Percentiles rank a stretch among this genome's conserved stretches.
Evolutionary conservation across 2,329 filamentous ascomycete species (phyloP).

Genomic region (Fusarium sp.): DNA sequence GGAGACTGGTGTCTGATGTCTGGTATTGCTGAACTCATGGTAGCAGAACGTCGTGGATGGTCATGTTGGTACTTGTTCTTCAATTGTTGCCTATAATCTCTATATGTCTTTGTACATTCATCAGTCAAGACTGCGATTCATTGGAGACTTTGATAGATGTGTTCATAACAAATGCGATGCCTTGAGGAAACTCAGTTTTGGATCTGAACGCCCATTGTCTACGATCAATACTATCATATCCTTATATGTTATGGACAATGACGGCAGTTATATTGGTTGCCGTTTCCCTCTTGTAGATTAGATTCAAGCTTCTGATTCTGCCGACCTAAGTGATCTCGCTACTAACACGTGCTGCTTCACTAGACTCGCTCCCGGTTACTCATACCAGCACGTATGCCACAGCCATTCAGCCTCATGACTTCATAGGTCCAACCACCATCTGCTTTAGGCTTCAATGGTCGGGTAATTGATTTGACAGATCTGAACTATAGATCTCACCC

Average conservation of each 20-base stretch:
- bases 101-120: neutral
- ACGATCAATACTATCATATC: too few species aligned
- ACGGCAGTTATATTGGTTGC: too few species aligned
- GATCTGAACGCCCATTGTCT: too few species aligned
- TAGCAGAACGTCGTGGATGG: accelerated
- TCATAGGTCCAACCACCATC: neutral
- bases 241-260: too few species aligned
- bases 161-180: neutral
- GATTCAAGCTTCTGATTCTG: accelerated
- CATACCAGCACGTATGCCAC: accelerated
- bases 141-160: neutral
- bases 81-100: accelerated
- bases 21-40: accelerated
- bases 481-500: accelerated
- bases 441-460: accelerated
- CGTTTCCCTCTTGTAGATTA: accelerated
- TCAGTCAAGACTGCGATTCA: too few species aligned
- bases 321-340: accelerated
- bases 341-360: neutral
- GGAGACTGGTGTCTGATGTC: neutral
- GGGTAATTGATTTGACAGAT: neutral
- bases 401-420: neutral
- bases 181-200: too few species aligned
- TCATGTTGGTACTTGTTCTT: accelerated
- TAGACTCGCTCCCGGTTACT: neutral